Conservation (phyloP, 495 filamentous ascomycete genomes). For the Penicillium malachiteum region DNA sequence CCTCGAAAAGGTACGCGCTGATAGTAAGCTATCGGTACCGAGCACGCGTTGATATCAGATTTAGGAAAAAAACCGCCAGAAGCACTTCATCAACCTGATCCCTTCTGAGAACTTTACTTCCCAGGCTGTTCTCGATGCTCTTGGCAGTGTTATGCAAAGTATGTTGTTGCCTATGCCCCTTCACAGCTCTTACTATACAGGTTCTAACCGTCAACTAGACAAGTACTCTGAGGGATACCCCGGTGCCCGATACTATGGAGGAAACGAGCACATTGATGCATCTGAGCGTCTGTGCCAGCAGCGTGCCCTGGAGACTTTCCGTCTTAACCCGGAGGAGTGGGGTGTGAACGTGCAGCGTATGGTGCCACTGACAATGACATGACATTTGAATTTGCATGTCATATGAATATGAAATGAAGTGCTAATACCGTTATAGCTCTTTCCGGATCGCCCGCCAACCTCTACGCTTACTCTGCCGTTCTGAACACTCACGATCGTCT, state of each 20-base stretch:
- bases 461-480: slow-evolving; percentile 92
- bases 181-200: neutral
- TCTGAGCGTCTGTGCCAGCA: slow-evolving; percentile 87
- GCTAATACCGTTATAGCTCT: slow-evolving; percentile 61
- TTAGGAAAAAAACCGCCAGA: slow-evolving; percentile 91
- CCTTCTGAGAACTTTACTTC: slow-evolving; percentile 99
- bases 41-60: slow-evolving; percentile 14
- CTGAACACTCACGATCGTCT: slow-evolving; percentile 90
- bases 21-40: neutral
- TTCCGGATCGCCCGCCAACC: slow-evolving; percentile 92
- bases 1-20: slow-evolving; percentile 72
- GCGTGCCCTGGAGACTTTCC: slow-evolving; percentile 83
- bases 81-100: slow-evolving; percentile 98
- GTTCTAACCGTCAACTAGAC: slow-evolving; percentile 52
- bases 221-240: slow-evolving; percentile 99
- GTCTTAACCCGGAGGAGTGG: slow-evolving; percentile 82
- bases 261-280: slow-evolving; percentile 93
- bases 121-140: slow-evolving; percentile 90
- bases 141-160: slow-evolving; percentile 99
- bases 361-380: slow-evolving; percentile 23
- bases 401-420: neutral
- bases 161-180: slow-evolving; percentile 38
- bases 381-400: neutral
- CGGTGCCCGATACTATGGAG: slow-evolving; percentile 94
- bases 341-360: slow-evolving; percentile 96